Evolutionary conservation across 139 green algal species (phyloP).

Genomic region (Axilococcus clingmanii): DNA sequence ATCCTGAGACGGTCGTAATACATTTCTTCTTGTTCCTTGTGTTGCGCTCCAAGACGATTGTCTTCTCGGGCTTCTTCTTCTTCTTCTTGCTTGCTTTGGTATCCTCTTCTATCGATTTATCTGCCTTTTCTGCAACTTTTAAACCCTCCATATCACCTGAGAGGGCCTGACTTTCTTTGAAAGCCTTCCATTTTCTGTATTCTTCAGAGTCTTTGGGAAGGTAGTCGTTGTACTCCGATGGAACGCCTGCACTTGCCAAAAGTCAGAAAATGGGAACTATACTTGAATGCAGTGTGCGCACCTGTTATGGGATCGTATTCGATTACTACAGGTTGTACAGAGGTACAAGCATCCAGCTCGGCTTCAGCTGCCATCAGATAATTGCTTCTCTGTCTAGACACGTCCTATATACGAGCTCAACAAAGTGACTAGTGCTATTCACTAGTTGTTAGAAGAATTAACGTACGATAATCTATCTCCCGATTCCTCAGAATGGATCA

Average conservation of each 20-base stretch:
- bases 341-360: neutral
- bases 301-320: conserved; percentile 72
- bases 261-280: neutral
- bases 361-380: neutral
- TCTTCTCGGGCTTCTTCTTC: conserved; percentile 48
- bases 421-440: no score
- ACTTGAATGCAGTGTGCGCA: neutral
- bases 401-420: no score
- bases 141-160: conserved; percentile 42
- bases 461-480: no score
- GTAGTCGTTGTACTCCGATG: conserved; percentile 79
- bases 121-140: conserved; percentile 22
- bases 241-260: conserved; percentile 29
- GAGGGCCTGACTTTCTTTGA: conserved; percentile 36
- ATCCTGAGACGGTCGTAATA: conserved; percentile 79
- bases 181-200: conserved; percentile 76
- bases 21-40: conserved; percentile 91
- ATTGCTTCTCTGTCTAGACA: no score
- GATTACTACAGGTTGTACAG: conserved; percentile 42
- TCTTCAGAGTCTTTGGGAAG: conserved; percentile 73
- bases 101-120: conserved; percentile 45
- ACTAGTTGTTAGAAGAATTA: no score
- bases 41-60: conserved; percentile 57
- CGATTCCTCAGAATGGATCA: no score
- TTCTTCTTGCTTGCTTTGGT: conserved; percentile 62